Conservation (phyloP, 306 rosid genomes). For the Boehmeria nivea region DNA sequence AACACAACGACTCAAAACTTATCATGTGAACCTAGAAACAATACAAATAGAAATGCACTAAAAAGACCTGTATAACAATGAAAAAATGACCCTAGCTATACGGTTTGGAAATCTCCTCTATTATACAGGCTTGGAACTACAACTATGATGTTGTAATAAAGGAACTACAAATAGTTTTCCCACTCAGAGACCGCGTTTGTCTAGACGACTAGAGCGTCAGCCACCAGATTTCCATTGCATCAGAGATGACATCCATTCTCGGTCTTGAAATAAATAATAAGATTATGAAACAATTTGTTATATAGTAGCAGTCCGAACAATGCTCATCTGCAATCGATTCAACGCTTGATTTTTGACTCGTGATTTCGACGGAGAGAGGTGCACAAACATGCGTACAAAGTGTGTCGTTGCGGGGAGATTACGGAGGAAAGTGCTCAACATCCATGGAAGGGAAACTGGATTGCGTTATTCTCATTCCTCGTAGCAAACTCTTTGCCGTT, state of each 20-base stretch:
- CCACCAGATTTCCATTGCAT: background rate
- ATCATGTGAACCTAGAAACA: background rate
- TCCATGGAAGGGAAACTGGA: conserved; percentile 65
- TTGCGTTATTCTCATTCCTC: conserved; percentile 74
- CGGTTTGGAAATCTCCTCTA: background rate
- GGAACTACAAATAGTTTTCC: background rate
- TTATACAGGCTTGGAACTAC: background rate
- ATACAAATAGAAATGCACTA: background rate
- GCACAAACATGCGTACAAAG: background rate
- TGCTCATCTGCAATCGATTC: background rate
- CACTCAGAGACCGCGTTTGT: background rate
- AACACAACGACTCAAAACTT: background rate
- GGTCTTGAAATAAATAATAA: background rate
- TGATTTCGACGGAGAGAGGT: conserved; percentile 16
- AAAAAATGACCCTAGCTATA: background rate
- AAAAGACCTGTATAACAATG: background rate
- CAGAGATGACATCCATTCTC: background rate
- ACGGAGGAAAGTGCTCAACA: conserved; percentile 76
- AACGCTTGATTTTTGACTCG: background rate
- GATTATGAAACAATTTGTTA: no score
- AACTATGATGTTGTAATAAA: background rate
- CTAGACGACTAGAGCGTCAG: background rate
- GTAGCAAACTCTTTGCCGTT: conserved; percentile 80
- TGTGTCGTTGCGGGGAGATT: conserved; percentile 13
- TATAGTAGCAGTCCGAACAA: background rate